Percentiles rank a stretch among this genome's conserved stretches.
phyloP scores from a whole-genome alignment of 495 filamentous ascomycete genomes.

The Penicillium ucsense region DNA sequence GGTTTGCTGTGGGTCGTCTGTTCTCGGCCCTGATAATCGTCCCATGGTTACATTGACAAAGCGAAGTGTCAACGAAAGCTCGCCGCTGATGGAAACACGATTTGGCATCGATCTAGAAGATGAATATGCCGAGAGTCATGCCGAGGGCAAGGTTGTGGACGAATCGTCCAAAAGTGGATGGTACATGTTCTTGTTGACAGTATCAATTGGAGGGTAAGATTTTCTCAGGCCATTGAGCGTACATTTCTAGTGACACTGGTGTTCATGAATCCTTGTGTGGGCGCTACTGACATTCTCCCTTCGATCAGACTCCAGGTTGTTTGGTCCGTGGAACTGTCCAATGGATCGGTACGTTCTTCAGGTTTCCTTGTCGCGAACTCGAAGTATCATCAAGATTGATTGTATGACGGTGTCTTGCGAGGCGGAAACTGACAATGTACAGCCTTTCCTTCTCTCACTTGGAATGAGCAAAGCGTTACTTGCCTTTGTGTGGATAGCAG shows the following conservation, averaged over 20 bases:
- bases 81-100: constrained; percentile 25
- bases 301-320: constrained; percentile 65
- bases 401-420: neutral
- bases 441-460: constrained; percentile 62
- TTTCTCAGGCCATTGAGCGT: neutral
- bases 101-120: neutral
- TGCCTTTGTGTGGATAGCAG: constrained; percentile 89
- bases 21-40: constrained; percentile 1
- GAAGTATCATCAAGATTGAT: too few relatives aligned
- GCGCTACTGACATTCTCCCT: neutral
- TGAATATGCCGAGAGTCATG: neutral
- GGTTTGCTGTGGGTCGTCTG: constrained; percentile 4
- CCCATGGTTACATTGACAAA: neutral
- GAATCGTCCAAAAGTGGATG: constrained; percentile 60
- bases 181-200: constrained; percentile 75
- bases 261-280: neutral
- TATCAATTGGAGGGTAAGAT: constrained; percentile 67
- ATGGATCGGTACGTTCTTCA: constrained; percentile 54
- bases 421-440: neutral
- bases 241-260: neutral
- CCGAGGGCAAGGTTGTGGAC: constrained; percentile 9
- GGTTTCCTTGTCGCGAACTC: neutral
- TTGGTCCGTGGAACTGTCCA: constrained; percentile 87
- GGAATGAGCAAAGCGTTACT: constrained; percentile 89
- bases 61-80: constrained; percentile 17